A percentile compares a stretch with the other conserved stretches of the same genome.
These are phyloP conservation scores for Cladophialophora carrionii DNA, from an alignment of 2,329 filamentous ascomycete species.

Conservation along the genomic window DNA sequence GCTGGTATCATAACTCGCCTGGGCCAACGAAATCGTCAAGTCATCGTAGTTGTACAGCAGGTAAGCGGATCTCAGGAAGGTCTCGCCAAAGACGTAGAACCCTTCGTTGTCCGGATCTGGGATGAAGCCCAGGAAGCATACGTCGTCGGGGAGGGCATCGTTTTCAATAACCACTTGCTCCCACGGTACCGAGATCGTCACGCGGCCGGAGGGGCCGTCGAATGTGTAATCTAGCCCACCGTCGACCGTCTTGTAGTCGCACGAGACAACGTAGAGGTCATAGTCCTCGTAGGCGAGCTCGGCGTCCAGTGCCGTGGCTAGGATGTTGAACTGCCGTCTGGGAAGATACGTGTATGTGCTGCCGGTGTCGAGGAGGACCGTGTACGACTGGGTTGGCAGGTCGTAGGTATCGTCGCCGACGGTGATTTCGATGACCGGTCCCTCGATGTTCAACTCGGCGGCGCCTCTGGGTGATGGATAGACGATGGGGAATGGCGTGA, in stretches of 20 bases:
- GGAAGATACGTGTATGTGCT: constrained; percentile 9
- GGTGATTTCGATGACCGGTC: constrained; percentile 3
- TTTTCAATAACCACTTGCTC: background rate
- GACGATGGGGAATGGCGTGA: constrained; percentile 47
- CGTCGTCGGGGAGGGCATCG: background rate
- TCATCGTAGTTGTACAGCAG: constrained; percentile 12
- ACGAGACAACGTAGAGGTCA: background rate
- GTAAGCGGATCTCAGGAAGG: constrained; percentile 11
- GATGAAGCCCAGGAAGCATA: constrained; percentile 1
- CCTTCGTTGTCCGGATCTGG: background rate
- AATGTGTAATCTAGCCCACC: constrained; percentile 6
- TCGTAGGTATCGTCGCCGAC: background rate
- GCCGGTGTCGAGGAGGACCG: constrained; percentile 14
- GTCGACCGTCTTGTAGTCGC: background rate
- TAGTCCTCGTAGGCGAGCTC: background rate
- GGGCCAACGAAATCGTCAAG: constrained; percentile 1
- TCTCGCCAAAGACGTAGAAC: constrained; percentile 15
- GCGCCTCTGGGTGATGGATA: background rate
- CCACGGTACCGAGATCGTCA: constrained; percentile 13
- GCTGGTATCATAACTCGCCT: constrained; percentile 10
- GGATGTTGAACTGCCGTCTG: background rate
- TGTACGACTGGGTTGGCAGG: constrained; percentile 7
- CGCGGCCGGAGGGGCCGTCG: background rate
- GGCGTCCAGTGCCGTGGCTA: constrained; percentile 10
- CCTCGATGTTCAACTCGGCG: constrained; percentile 7